Base-by-base conservation (phyloP, 148 eudicot species). In the Chenopodium suecicum region DNA sequence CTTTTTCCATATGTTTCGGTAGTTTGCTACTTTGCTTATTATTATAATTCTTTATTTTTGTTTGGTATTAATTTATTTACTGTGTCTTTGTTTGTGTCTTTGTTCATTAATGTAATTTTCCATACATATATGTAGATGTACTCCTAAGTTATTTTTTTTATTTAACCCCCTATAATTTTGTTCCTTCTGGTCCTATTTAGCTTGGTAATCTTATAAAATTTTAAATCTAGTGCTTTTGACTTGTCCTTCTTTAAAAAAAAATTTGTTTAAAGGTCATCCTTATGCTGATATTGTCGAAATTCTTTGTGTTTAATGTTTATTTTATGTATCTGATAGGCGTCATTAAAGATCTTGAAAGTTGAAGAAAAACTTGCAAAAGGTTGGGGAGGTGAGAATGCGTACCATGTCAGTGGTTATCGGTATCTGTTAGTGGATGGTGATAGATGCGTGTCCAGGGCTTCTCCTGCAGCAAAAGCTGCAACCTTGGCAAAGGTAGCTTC, bases 321-420 rank as follows among this genome's bases (percentile, higher is more conserved):
- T 37, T 37, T 37, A 37, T 37, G 41, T 37, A 83, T 82, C 31
- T 88, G 64, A 46, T 82, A 94, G 99, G 97, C 93, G 80, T 94
- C 97, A 65, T 73, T 87, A 54, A 91, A 94, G 90, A 91, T 94
- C 72, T 73, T 78, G 79, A 94, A 89, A 88, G 90, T 94, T 84
- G 99, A 96, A 87, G 99, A 94, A 86, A 96, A 88, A 88, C 88
- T 96, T 75, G 84, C 99, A 37, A 94, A 93, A 86, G 99, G 98
- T 37, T 96, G 99, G 99, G 98, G 95, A 66, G 99, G 99, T 81
- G 99, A 96, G 91, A 96, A 96, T 85, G 99, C 98, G 20, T 96
- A 96, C 87, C 99, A 96, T 86, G 99, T 96, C 52, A 75, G 88
- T 85, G 98, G 99, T 32, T 96, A 96, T 79, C 92, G 99, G 6